A percentile compares a stretch with the other conserved stretches of the same genome.
These are phyloP conservation scores for Insectozyma bohioensis DNA, from an alignment of 1,139 yeast species.

Conservation along the genomic window DNA sequence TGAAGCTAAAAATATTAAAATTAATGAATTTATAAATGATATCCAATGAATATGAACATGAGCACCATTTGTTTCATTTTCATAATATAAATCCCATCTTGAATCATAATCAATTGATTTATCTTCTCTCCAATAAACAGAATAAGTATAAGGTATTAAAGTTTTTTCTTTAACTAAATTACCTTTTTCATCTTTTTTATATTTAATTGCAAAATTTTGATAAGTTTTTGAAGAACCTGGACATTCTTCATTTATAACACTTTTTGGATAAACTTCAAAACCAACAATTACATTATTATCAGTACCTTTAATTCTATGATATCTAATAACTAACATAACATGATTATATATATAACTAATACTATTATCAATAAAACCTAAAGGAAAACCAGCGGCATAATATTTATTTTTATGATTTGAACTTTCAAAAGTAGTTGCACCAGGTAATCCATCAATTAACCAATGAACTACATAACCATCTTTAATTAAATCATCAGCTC, in stretches of 20 bases:
- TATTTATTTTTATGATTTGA: slow-evolving; percentile 60
- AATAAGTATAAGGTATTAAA: slow-evolving; percentile 73
- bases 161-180: slow-evolving; percentile 24
- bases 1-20: slow-evolving; percentile 57
- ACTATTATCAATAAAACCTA: slow-evolving; percentile 67
- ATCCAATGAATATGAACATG: slow-evolving; percentile 64
- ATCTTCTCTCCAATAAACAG: slow-evolving; percentile 91
- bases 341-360: slow-evolving; percentile 72
- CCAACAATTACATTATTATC: slow-evolving; percentile 71
- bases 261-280: slow-evolving; percentile 85
- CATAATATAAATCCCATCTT: slow-evolving; percentile 75
- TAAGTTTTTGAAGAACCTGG: slow-evolving; percentile 67
- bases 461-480: slow-evolving; percentile 80
- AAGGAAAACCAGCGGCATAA: slow-evolving; percentile 84
- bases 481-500: slow-evolving; percentile 62
- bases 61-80: slow-evolving; percentile 48
- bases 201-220: slow-evolving; percentile 49
- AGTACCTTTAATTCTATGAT: slow-evolving; percentile 49
- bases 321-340: slow-evolving; percentile 75
- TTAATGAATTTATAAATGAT: slow-evolving; percentile 64
- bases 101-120: slow-evolving; percentile 61
- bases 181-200: slow-evolving; percentile 20
- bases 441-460: slow-evolving; percentile 83
- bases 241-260: slow-evolving; percentile 65
- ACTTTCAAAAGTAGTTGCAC: slow-evolving; percentile 81